These are phyloP conservation scores for Crithidia mellificae DNA, from an alignment of 208 protist genomes.

Conservation along the genomic window DNA sequence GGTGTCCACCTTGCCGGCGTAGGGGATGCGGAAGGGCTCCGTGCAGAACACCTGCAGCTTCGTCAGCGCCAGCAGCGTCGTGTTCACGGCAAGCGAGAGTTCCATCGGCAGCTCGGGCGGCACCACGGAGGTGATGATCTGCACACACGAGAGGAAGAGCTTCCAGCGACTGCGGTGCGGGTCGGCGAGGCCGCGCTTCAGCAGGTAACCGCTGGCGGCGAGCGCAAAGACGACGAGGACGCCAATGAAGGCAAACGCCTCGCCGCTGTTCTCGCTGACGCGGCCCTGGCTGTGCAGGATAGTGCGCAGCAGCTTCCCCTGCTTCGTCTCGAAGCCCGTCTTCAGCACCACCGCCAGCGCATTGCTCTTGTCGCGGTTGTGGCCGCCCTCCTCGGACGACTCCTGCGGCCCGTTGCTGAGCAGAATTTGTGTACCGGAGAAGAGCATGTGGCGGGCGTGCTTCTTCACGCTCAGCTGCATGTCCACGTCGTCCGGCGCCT, in stretches of 20 bases:
- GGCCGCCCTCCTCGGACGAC: conserved; percentile 27
- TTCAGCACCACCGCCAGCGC: conserved; percentile 96
- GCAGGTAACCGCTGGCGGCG: conserved; percentile 94
- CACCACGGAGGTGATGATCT: conserved; percentile 99
- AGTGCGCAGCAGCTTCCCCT: conserved; percentile 96
- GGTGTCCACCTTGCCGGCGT: conserved; percentile 97
- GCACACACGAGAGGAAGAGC: conserved; percentile 97
- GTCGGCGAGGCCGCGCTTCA: conserved; percentile 87
- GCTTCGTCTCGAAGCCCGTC: conserved; percentile 98
- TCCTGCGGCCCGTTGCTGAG: conserved; percentile 78
- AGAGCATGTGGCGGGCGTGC: conserved; percentile 92
- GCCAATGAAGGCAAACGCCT: conserved; percentile 96
- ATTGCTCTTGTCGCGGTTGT: conserved; percentile 27
- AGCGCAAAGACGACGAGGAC: conserved; percentile 98
- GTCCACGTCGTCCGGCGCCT: conserved; percentile 75
- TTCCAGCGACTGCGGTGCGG: conserved; percentile 92
- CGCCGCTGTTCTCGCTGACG: conserved; percentile 94
- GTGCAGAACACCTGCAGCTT: conserved; percentile 94
- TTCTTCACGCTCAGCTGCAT: conserved; percentile 81
- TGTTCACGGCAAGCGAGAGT: conserved; percentile 98
- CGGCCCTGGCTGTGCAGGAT: conserved; percentile 94
- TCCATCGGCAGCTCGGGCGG: conserved; percentile 99
- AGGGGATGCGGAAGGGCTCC: conserved; percentile 99
- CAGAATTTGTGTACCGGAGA: conserved; percentile 94
- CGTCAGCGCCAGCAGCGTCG: conserved; percentile 91